Conservation (phyloP, 352 stramenopile species). For the Phytophthora chlamydospora region DNA sequence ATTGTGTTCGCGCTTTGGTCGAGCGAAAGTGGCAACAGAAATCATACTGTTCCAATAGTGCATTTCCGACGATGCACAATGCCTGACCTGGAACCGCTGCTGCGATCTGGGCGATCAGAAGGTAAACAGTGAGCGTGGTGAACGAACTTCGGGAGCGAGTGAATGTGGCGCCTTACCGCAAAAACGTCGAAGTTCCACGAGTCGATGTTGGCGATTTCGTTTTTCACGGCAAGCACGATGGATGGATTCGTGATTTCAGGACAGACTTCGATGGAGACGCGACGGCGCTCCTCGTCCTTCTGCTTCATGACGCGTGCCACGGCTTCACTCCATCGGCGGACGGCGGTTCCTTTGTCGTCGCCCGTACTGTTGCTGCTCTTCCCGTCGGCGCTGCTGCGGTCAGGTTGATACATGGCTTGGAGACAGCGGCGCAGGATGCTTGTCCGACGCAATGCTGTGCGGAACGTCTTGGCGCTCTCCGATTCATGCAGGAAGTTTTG, state of each 20-base stretch:
- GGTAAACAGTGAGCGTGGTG: conserved; percentile 1
- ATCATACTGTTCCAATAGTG: conserved; percentile 76
- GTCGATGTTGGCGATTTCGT: conserved; percentile 57
- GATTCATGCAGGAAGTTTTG: conserved; percentile 87
- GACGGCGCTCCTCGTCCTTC: conserved; percentile 42
- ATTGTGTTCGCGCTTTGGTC: conserved; percentile 53
- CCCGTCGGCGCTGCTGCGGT: conserved; percentile 20
- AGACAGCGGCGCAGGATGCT: conserved; percentile 78
- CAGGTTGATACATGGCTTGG: conserved; percentile 68
- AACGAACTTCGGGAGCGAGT: not conserved
- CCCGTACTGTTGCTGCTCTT: conserved; percentile 29
- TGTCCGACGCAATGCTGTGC: conserved; percentile 66
- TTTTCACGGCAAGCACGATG: conserved; percentile 56
- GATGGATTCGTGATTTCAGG: conserved; percentile 55
- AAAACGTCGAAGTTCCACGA: conserved; percentile 81
- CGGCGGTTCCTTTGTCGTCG: conserved; percentile 30
- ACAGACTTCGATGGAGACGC: conserved; percentile 56
- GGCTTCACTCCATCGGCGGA: conserved; percentile 47
- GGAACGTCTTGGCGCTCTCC: conserved; percentile 73
- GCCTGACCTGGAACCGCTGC: conserved; percentile 58
- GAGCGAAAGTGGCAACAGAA: conserved; percentile 68
- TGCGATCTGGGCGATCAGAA: conserved; percentile 38
- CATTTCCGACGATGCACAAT: conserved; percentile 77
- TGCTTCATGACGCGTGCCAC: conserved; percentile 43
- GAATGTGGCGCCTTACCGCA: conserved; percentile 32